Evolutionary conservation across 2,329 filamentous ascomycete species (phyloP).

Genomic region (Juglanconis oblonga): DNA sequence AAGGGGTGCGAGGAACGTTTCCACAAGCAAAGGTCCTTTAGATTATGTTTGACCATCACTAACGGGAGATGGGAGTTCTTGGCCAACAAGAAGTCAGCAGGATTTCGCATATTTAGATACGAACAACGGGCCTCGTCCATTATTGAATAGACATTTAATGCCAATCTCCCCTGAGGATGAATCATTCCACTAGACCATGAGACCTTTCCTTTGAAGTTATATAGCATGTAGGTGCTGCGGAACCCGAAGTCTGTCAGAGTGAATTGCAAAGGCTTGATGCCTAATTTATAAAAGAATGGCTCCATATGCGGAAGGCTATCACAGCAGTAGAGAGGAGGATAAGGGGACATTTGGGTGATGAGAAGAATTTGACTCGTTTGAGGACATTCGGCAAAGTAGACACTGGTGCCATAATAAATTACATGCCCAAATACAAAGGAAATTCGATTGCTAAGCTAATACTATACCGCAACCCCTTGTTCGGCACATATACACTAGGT

Average conservation of each 20-base stretch:
- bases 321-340: too few species aligned
- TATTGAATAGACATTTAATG: conserved; percentile 3
- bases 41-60: neutral
- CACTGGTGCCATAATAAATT: too few species aligned
- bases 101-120: neutral
- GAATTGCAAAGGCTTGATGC: neutral
- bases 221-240: too few species aligned
- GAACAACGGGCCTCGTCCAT: conserved; percentile 6
- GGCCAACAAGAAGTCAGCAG: neutral
- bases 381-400: neutral
- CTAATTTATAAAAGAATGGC: too few species aligned
- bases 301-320: too few species aligned
- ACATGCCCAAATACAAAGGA: too few species aligned
- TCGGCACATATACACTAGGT: too few species aligned
- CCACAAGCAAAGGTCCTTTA: too few species aligned
- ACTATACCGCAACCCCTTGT: too few species aligned
- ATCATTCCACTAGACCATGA: conserved; percentile 13
- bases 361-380: neutral
- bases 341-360: neutral
- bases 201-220: neutral
- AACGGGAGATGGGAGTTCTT: neutral
- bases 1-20: too few species aligned
- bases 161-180: neutral
- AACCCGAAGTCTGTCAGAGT: too few species aligned
- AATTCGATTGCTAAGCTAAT: too few species aligned